A percentile compares a stretch with the other conserved stretches of the same genome.
phyloP scores from a whole-genome alignment of 2,329 filamentous ascomycete species.

The Nigrospora sphaerica region DNA sequence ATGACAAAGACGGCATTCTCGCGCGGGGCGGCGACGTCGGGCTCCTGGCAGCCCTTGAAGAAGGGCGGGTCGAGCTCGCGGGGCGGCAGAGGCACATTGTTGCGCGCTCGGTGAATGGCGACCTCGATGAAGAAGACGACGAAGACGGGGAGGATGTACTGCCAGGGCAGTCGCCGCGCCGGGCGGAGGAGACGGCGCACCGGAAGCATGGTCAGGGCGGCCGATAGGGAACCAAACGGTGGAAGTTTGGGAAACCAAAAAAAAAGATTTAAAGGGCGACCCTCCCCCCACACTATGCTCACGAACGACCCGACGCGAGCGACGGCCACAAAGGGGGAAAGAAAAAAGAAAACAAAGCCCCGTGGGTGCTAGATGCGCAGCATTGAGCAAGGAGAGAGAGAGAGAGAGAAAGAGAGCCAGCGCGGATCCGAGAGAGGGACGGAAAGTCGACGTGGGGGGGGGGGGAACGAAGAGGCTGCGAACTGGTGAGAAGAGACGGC shows the following conservation, averaged over 20 bases:
- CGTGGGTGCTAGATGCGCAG: no score
- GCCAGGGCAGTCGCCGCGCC: slow-evolving; percentile 20
- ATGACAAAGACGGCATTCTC: slow-evolving; percentile 38
- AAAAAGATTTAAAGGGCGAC: no score
- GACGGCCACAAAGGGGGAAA: background rate
- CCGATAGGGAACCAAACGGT: no score
- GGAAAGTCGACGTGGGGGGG: no score
- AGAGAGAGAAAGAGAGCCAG: no score
- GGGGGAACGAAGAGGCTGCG: no score
- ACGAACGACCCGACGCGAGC: no score
- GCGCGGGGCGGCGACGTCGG: slow-evolving; percentile 24
- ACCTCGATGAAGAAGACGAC: slow-evolving; percentile 24
- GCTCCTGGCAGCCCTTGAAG: slow-evolving; percentile 30
- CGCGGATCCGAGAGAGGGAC: no score
- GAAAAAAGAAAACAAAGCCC: background rate
- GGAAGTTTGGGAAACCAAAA: no score
- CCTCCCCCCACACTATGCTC: no score
- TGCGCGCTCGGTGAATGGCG: slow-evolving; percentile 25
- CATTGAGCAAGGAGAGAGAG: no score
- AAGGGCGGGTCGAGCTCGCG: slow-evolving; percentile 31
- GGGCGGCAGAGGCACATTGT: slow-evolving; percentile 24
- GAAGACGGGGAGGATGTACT: slow-evolving; percentile 19
- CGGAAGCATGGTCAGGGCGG: slow-evolving; percentile 9
- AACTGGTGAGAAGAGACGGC: no score
- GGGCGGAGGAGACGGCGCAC: slow-evolving; percentile 23